Evolutionary conservation across 2,329 filamentous ascomycete genomes (phyloP), one percentile per base, ranked within the genome.

Genomic region (Teratosphaeria viscida): DNA sequence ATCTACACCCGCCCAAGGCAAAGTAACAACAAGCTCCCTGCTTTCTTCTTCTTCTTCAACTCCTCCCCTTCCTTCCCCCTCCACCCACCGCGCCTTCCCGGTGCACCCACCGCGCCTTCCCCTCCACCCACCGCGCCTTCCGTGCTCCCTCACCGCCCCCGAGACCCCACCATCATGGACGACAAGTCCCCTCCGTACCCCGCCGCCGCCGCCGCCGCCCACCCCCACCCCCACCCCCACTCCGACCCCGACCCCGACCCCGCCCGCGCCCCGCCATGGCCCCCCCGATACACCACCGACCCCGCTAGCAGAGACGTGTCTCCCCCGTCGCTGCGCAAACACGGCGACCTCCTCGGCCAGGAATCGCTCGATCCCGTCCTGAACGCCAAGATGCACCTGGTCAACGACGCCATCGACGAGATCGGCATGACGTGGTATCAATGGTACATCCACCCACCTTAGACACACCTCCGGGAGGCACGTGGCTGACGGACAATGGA

Each of bases 351-450:
- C 27, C 76, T 87, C 14, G 77, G 76, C 4, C 72, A 78, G 58
- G 81, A 86, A 70, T 78, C 82, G 66, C 73, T 82, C 32, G 85
- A 88, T 67, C 82, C 83, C 4, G 83, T 81, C 1, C 73, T 88
- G 53, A 82, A 82, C 35, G 34, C 57, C n/a, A 59, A 59, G 27
- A 59, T 59, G 57, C 80, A 85, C 65, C 75, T 88, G 32, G 80
- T 88, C 61, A 89, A 88, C 68, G 81, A 88, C 71, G 83, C 78
- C 3, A 81, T 82, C 59, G 78, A 82, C 64, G 75, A 79, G 65
- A 81, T 81, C 58, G 80, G 79, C 1, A 80, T 81, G 67, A 82
- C 79, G 3, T 59, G 64, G 10, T 81, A 81, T 62, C 82, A 85
- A 57, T 79, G 77, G 74, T 43, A 43, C 37, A 43, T 43, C 12